Percentiles rank a stretch among this genome's conserved stretches.
Evolutionary conservation across 2,329 filamentous ascomycete species (phyloP).

Genomic region (Aspergillus sojae): DNA sequence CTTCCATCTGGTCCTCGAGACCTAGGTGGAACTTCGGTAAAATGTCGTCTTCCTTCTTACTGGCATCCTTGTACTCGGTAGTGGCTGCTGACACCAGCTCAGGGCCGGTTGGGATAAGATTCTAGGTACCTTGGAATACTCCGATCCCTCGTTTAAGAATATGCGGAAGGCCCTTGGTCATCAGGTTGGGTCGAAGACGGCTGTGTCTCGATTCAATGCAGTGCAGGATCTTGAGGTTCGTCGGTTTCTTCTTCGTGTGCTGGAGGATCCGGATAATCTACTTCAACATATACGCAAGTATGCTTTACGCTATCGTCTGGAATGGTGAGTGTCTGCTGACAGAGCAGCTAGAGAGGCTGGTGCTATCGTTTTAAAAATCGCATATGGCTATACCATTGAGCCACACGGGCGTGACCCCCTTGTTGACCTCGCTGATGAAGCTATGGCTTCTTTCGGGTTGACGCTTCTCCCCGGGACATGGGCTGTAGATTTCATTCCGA

Average conservation of each 20-base stretch:
- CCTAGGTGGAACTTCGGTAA: slow-evolving; percentile 27
- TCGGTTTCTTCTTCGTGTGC: slow-evolving; percentile 47
- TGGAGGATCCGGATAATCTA: slow-evolving; percentile 43
- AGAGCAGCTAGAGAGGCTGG: slow-evolving; percentile 32
- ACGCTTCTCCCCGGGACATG: slow-evolving; percentile 47
- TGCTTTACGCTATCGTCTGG: background rate
- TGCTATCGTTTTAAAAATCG: slow-evolving; percentile 45
- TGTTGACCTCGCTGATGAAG: slow-evolving; percentile 44
- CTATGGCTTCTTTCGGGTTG: slow-evolving; percentile 44
- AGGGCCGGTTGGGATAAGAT: slow-evolving; percentile 43
- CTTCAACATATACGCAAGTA: slow-evolving; percentile 44
- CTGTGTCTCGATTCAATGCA: slow-evolving; percentile 42
- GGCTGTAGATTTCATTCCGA: slow-evolving; percentile 50
- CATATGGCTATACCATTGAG: slow-evolving; percentile 38
- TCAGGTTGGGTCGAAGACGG: slow-evolving; percentile 47
- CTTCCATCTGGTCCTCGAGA: slow-evolving; percentile 28
- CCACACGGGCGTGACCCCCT: slow-evolving; percentile 33
- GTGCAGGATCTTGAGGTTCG: slow-evolving; percentile 49
- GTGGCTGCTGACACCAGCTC: background rate
- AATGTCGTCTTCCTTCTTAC: slow-evolving; percentile 25
- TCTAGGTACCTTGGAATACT: slow-evolving; percentile 38
- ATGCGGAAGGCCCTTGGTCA: slow-evolving; percentile 50
- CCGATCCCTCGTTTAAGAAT: slow-evolving; percentile 35
- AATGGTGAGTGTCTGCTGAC: background rate
- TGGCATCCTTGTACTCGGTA: too few species aligned